phyloP scores from a whole-genome alignment of 1,284 basidiomycete genomes.

The Wallemia hederae region DNA sequence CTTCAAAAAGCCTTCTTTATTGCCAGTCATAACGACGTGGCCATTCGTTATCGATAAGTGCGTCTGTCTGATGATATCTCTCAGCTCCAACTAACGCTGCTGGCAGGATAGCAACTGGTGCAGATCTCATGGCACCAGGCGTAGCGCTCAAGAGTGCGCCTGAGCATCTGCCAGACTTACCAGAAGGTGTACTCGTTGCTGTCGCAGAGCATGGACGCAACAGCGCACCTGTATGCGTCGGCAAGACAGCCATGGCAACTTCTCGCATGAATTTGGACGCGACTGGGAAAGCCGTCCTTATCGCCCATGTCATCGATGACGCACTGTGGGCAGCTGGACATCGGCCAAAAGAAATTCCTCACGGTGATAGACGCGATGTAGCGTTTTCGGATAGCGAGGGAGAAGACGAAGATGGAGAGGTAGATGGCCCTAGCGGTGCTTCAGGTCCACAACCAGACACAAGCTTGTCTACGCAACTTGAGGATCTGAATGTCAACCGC shows the following conservation, averaged over 20 bases:
- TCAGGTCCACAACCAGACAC: too few species aligned
- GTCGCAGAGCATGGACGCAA: slow-evolving; percentile 1
- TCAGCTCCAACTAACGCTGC: not conserved
- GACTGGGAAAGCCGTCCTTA: not conserved
- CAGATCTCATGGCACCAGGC: slow-evolving; percentile 5
- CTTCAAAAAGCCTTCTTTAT: slow-evolving; percentile 1
- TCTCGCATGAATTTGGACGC: not conserved
- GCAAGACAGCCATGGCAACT: not conserved
- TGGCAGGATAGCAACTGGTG: slow-evolving; percentile 1
- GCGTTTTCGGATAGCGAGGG: not conserved
- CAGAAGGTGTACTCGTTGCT: slow-evolving; percentile 4
- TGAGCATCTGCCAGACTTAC: not conserved
- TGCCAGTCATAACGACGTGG: slow-evolving; percentile 4
- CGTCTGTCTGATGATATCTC: not conserved
- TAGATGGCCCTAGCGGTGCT: too few species aligned
- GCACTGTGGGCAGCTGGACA: not conserved
- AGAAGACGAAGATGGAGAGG: not conserved
- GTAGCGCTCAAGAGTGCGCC: slow-evolving; percentile 1
- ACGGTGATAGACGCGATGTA: not conserved
- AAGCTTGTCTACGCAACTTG: not conserved
- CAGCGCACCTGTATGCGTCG: not conserved
- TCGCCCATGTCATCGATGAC: not conserved
- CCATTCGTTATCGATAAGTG: slow-evolving; percentile 4
- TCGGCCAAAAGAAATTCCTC: not conserved
- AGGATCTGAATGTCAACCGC: not conserved